Conservation (phyloP, 208 protist genomes). For the Trypanosoma theileri region DNA sequence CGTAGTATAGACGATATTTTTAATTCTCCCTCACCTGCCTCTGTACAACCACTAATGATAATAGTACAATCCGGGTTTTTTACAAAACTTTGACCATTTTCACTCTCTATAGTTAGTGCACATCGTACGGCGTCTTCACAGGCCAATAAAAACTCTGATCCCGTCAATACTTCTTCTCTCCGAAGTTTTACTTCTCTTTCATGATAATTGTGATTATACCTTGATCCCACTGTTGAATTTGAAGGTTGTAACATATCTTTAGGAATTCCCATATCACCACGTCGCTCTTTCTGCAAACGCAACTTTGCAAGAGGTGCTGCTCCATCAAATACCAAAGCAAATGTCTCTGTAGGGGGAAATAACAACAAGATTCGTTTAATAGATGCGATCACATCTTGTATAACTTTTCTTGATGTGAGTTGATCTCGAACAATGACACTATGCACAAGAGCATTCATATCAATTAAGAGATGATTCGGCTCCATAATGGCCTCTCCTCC, state of each 20-base stretch:
- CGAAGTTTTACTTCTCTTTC: conserved; percentile 38
- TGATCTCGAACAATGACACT: conserved; percentile 27
- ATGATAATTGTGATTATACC: conserved; percentile 57
- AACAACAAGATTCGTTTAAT: conserved; percentile 41
- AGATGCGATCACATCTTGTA: conserved; percentile 33
- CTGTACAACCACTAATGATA: conserved; percentile 43
- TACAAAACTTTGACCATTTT: background rate
- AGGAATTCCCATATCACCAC: conserved; percentile 20
- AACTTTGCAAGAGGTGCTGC: conserved; percentile 74
- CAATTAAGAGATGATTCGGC: conserved; percentile 69
- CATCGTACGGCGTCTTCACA: conserved; percentile 51
- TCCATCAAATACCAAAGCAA: conserved; percentile 80
- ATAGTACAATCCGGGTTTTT: conserved; percentile 1
- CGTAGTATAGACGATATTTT: conserved; percentile 72
- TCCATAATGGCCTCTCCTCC: conserved; percentile 27
- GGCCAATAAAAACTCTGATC: conserved; percentile 72
- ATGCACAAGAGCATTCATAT: conserved; percentile 88
- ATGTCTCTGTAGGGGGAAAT: conserved; percentile 39
- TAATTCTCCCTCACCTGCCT: conserved; percentile 80
- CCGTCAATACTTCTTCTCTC: conserved; percentile 64
- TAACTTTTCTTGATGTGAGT: conserved; percentile 37
- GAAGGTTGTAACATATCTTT: background rate
- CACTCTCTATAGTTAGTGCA: conserved; percentile 22
- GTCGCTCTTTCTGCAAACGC: conserved; percentile 61
- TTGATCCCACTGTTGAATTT: background rate